Base-by-base conservation (phyloP, 441 rosid genomes). In the Pelargonium citronellum region DNA sequence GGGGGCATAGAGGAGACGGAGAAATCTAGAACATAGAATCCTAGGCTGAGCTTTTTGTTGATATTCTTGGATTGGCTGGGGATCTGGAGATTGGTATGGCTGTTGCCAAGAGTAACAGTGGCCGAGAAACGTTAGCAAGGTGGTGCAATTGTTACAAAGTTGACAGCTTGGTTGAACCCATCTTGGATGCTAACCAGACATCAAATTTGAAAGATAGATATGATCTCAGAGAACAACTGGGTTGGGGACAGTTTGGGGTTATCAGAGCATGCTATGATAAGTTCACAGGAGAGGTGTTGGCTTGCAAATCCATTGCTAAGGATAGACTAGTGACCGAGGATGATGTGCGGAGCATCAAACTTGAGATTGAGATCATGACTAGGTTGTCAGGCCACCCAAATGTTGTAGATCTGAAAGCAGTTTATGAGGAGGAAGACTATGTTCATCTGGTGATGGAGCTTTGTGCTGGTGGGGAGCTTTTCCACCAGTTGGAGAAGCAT, bases 381-480 rank as follows among this genome's bases (percentile, higher is more conserved):
- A 79, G 80, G 77, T 78, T 88, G 65, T 88, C 92, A n/a, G 92
- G 90, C 60, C 88, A 86, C 63, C 89, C 89, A 39, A 84, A 88
- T 77, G 89, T 84, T 41, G 92, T 88, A 61, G 85, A 82, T 77
- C 83, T 88, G 74, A 88, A 84, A 80, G 90, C 84, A 24, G 92
- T 86, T 63, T 84, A 86, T 67, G 92, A 88, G 85, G 92, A 88
- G 69, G 86, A 84, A 67, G 81, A 83, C 53, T 78, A 70, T 55
- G 84, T 88, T 43, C 92, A 88, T 70, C 71, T 88, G 83, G 85
- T 88, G 66, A 88, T 86, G 92, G 89, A 88, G 79, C 87, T 88
- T 71, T 88, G 92, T 69, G 90, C 90, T n/a, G 92, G 90, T 67
- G 89, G 92, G 63, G 92, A 86, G 82, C 87, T 86, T 64, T 88